phyloP scores from a whole-genome alignment of 2,329 filamentous ascomycete species.

The Pseudocercospora cruenta region DNA sequence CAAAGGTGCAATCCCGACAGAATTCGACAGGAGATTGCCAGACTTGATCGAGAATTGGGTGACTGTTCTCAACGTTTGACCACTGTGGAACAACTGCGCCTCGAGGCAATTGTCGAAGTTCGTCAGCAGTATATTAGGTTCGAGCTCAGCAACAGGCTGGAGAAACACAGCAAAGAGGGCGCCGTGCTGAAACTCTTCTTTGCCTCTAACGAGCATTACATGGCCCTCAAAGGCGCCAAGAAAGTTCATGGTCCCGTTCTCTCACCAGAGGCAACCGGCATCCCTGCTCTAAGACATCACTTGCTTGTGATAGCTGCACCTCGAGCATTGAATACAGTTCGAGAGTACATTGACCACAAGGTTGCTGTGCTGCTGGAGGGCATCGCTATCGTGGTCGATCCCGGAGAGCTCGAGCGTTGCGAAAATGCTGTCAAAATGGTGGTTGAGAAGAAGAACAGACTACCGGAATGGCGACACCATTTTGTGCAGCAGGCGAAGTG shows the following conservation, averaged over 20 bases:
- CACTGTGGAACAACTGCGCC: background rate
- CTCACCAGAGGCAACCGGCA: slow-evolving; percentile 20
- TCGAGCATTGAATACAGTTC: background rate
- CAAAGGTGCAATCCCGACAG: background rate
- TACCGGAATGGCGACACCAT: background rate
- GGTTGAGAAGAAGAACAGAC: background rate
- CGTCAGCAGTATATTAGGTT: slow-evolving; percentile 22
- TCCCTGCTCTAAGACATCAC: slow-evolving; percentile 23
- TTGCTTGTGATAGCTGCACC: background rate
- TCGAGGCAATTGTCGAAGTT: slow-evolving; percentile 20
- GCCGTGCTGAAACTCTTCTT: slow-evolving; percentile 22
- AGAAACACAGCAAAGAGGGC: slow-evolving; percentile 6
- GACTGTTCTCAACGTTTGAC: background rate
- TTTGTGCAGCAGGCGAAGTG: background rate
- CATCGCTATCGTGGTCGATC: background rate
- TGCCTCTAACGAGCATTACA: slow-evolving; percentile 36
- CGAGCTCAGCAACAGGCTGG: slow-evolving; percentile 12
- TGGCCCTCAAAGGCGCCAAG: slow-evolving; percentile 20
- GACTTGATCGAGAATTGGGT: background rate
- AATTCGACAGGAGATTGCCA: background rate
- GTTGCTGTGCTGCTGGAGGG: background rate
- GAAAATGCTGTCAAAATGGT: background rate
- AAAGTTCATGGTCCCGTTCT: slow-evolving; percentile 10
- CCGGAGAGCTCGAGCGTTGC: background rate
- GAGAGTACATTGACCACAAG: background rate